Conservation (phyloP, 202 grass and related monocot species). For the Carex sylvatica region DNA sequence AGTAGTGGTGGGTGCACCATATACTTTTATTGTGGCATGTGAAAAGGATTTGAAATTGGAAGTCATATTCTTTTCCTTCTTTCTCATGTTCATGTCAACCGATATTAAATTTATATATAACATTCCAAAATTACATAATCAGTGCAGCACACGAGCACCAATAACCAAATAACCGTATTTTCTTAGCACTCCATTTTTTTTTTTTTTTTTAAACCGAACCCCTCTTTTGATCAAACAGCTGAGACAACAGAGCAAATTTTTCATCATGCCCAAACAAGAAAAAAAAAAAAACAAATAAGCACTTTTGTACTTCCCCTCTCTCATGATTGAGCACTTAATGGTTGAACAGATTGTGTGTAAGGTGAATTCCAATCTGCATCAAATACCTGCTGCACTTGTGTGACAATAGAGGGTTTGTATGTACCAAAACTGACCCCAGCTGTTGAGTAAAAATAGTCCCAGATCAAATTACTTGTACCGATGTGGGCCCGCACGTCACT, state of each 20-base stretch:
- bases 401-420: slow-evolving; percentile 49
- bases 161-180: not conserved
- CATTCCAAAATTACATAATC: not conserved
- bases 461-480: slow-evolving; percentile 84
- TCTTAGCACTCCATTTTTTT: not conserved
- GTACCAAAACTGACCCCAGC: slow-evolving; percentile 86
- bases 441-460: slow-evolving; percentile 95
- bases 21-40: not conserved
- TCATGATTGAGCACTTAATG: slow-evolving; percentile 31
- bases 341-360: slow-evolving; percentile 52
- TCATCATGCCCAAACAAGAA: not conserved
- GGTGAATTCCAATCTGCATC: slow-evolving; percentile 82
- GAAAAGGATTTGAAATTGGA: not conserved
- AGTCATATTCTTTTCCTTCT: not conserved
- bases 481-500: slow-evolving; percentile 63
- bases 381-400: slow-evolving; percentile 70
- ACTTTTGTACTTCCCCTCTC: not conserved
- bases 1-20: not conserved
- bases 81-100: too few relatives aligned
- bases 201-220: not conserved
- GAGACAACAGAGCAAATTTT: not conserved
- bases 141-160: not conserved
- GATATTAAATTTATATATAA: too few relatives aligned
- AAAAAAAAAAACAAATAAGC: not conserved
- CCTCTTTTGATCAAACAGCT: not conserved